A percentile compares a stretch with the other conserved stretches of the same genome.
Evolutionary conservation across 208 protist species (phyloP).

Genomic region (Crithidia bombi): DNA sequence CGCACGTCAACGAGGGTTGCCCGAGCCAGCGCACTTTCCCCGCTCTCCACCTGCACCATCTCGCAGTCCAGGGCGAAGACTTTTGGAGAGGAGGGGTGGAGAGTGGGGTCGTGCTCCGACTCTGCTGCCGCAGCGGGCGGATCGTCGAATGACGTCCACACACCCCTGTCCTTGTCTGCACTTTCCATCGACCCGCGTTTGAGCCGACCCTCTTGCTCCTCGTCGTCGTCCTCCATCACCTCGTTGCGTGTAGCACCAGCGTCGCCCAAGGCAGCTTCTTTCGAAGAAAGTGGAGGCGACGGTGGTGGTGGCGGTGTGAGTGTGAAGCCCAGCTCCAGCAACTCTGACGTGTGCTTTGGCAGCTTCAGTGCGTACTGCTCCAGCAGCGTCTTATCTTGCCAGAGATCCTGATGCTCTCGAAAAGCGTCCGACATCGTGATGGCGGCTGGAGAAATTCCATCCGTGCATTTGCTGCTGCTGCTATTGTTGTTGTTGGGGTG

Average conservation of each 20-base stretch:
- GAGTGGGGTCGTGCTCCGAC: not conserved
- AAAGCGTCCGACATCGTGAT: slow-evolving; percentile 8
- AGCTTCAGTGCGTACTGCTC: slow-evolving; percentile 58
- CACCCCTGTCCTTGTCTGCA: not conserved
- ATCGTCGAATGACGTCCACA: slow-evolving; percentile 13
- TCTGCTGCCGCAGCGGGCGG: not conserved
- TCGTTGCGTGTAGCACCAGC: not conserved
- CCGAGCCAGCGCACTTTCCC: slow-evolving; percentile 79
- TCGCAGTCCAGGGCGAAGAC: slow-evolving; percentile 92
- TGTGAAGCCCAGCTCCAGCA: slow-evolving; percentile 59
- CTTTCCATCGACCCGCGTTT: not conserved
- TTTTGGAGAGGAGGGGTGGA: not conserved
- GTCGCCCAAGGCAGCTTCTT: not conserved
- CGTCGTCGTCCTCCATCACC: not conserved
- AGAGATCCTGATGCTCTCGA: slow-evolving; percentile 36
- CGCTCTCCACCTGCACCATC: slow-evolving; percentile 78
- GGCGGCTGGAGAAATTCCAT: not conserved
- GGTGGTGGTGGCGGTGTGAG: slow-evolving; percentile 31
- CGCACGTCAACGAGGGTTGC: slow-evolving; percentile 82
- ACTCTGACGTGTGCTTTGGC: slow-evolving; percentile 33
- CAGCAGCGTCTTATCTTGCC: slow-evolving; percentile 39
- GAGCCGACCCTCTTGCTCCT: not conserved
- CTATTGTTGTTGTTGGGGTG: not conserved
- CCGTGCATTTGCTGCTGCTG: not conserved
- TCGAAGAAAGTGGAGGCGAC: not conserved